Percentiles rank a stretch among this genome's conserved stretches.
These are phyloP conservation scores for Cyathus striatus DNA, from an alignment of 768 basidiomycete genomes.

Conservation along the genomic window DNA sequence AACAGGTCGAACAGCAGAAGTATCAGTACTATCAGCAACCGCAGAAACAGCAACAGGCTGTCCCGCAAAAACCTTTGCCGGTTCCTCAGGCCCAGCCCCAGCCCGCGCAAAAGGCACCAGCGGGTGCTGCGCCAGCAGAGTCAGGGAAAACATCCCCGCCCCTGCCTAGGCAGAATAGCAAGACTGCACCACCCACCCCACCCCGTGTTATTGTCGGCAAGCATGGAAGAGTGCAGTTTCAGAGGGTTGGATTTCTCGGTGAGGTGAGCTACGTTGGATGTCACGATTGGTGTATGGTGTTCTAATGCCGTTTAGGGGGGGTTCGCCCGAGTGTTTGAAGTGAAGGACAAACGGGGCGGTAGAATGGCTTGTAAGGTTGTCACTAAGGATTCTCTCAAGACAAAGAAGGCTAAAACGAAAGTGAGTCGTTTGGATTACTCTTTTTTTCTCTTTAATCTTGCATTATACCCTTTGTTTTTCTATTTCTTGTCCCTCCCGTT, in stretches of 20 bases:
- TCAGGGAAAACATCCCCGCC: slow-evolving; percentile 71
- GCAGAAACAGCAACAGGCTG: slow-evolving; percentile 8
- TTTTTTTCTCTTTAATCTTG: not conserved
- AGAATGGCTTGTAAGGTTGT: slow-evolving; percentile 91
- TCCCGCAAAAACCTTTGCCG: slow-evolving; percentile 17
- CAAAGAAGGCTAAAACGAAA: slow-evolving; percentile 97
- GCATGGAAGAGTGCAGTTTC: slow-evolving; percentile 48
- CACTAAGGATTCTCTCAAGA: slow-evolving; percentile 86
- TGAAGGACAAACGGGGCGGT: slow-evolving; percentile 62
- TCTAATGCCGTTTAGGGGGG: slow-evolving; percentile 50
- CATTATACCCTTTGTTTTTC: not conserved
- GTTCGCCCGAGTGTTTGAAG: slow-evolving; percentile 95
- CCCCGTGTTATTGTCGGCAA: slow-evolving; percentile 72
- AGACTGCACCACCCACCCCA: slow-evolving; percentile 76
- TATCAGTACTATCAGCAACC: no score
- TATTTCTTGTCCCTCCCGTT: not conserved
- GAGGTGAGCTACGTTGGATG: slow-evolving; percentile 64
- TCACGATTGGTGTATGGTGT: slow-evolving; percentile 2
- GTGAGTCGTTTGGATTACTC: slow-evolving; percentile 30
- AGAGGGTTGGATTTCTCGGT: slow-evolving; percentile 79
- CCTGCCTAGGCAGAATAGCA: slow-evolving; percentile 76
- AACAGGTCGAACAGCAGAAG: no score
- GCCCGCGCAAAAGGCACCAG: no score
- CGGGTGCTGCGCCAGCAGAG: no score
- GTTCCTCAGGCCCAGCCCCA: slow-evolving; percentile 27